phyloP scores from a whole-genome alignment of 2,329 filamentous ascomycete genomes.

The Cercospora sp. region DNA sequence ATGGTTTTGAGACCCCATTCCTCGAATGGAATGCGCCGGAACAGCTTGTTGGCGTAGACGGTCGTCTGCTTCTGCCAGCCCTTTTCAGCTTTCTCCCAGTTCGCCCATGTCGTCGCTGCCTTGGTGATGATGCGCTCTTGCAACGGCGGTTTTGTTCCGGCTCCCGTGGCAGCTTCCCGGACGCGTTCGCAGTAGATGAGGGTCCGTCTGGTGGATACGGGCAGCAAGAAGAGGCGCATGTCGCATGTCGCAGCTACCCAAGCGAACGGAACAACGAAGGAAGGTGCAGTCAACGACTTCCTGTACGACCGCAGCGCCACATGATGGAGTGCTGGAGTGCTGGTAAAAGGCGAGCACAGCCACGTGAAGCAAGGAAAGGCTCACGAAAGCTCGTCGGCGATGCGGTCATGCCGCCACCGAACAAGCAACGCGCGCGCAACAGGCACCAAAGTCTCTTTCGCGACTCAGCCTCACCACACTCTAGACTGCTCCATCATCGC shows the following conservation, averaged over 20 bases:
- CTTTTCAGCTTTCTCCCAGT: conserved; percentile 73
- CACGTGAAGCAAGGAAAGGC: conserved; percentile 18
- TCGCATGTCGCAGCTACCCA: conserved; percentile 6
- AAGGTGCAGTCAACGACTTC: conserved; percentile 8
- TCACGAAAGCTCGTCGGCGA: neutral
- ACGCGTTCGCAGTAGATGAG: conserved; percentile 88
- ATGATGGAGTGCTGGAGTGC: neutral
- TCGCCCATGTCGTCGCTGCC: conserved; percentile 75
- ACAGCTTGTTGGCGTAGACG: conserved; percentile 78
- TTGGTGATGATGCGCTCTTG: conserved; percentile 70
- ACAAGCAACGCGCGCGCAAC: neutral
- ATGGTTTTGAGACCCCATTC: conserved; percentile 98
- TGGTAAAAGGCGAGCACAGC: neutral
- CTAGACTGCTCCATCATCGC: neutral
- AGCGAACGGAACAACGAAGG: neutral
- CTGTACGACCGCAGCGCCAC: conserved; percentile 2
- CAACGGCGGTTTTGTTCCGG: conserved; percentile 52
- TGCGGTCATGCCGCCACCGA: conserved; percentile 2
- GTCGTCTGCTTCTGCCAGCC: conserved; percentile 88
- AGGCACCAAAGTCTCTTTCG: neutral
- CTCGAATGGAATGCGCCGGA: conserved; percentile 88
- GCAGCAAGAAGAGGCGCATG: conserved; percentile 93
- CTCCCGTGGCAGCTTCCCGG: conserved; percentile 43
- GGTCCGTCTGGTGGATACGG: conserved; percentile 85
- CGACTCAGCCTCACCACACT: neutral